Conservation (phyloP, 2,329 filamentous ascomycete species). For the Nemania serpens region DNA sequence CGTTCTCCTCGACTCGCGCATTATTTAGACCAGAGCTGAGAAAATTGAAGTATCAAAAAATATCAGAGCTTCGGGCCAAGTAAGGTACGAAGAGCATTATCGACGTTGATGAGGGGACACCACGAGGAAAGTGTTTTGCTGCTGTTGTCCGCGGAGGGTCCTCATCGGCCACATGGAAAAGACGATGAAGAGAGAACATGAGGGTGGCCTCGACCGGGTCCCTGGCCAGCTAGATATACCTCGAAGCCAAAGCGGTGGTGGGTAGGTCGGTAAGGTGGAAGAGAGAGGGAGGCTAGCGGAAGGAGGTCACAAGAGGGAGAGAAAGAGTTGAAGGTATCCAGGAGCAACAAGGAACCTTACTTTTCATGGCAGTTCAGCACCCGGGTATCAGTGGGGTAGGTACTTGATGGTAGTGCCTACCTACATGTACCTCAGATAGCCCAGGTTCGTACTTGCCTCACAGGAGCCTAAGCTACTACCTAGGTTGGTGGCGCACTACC, state of each 20-base stretch:
- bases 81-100: background rate
- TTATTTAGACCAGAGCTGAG: background rate
- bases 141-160: background rate
- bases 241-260: no score
- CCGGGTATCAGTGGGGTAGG: constrained; percentile 21
- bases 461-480: no score
- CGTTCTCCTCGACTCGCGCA: background rate
- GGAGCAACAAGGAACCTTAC: background rate
- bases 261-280: no score
- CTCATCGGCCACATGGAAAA: no score
- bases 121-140: background rate
- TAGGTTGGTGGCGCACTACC: no score
- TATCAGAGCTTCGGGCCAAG: no score
- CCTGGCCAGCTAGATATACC: no score
- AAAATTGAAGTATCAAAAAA: no score
- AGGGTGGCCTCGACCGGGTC: background rate
- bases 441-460: no score
- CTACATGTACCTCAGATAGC: no score
- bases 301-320: background rate
- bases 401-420: no score
- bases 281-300: background rate
- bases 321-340: background rate
- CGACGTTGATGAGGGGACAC: background rate
- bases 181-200: background rate
- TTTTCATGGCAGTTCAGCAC: background rate